Evolutionary conservation across 208 protist species (phyloP), one percentile per base, ranked within the genome.

Genomic region (Blechomonas ayalai): DNA sequence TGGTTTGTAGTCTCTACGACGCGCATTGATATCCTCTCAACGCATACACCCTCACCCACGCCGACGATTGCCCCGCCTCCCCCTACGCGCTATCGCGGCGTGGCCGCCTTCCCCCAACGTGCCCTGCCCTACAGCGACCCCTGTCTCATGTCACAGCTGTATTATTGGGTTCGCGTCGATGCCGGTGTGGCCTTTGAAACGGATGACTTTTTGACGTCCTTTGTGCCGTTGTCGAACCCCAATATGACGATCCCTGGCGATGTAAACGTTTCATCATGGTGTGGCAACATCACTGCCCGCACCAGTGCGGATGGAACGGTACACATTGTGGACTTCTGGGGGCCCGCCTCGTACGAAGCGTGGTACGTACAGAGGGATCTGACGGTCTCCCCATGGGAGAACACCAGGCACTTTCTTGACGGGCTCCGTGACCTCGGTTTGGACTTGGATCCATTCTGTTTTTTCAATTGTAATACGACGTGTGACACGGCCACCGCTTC

Each of bases 141-240:
- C n/a, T 63, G 54, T 48, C 53, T 75, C 44, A 72, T 85, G 75
- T 50, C 67, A 32, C 49, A 74, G 48, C 31, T 77, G 12, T 79
- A 67, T 48, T 16, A 57, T 28, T 61, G 46, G 51, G 40, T 82
- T 27, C 67, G 70, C 43, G 16, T 41, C 23, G 72, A 86, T 43
- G 66, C 60, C 10, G 29, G 20, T 7, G 45, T 64, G 13, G 76
- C 76, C 0, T 66, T 69, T 50, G 27, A 19, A 7, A 81, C 76
- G 10, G 38, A 10, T 0, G 67, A 81, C 40, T 85, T 63, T 46
- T 48, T 69, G 40, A 73, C 44, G 18, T 46, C 70, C 38, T 84
- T 80, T 37, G 57, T 43, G 27, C 67, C 75, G 0, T 23, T 67
- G n/a, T 35, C 32, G 24, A 29, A 69, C 26, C 41, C 49, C 24